phyloP scores from a whole-genome alignment of 176 grass and related monocot species.

The Cenchrus americanus region DNA sequence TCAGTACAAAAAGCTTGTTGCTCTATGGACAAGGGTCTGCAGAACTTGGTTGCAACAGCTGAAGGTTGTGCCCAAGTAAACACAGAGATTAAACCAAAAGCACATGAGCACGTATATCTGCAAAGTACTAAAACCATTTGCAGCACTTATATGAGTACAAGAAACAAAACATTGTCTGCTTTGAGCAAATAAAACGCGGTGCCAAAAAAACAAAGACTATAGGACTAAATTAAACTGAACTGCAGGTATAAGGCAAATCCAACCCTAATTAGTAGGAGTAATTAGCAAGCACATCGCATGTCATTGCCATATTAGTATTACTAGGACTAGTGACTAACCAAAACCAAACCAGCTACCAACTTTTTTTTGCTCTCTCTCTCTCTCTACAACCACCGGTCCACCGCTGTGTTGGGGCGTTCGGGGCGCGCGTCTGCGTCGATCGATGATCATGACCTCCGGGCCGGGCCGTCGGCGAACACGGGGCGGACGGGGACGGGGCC shows the following conservation, averaged over 20 bases:
- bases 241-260: neutral
- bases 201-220: conserved; percentile 2
- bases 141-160: conserved; percentile 16
- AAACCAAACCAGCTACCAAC: conserved; percentile 10
- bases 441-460: conserved; percentile 46
- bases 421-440: neutral
- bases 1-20: too few relatives aligned
- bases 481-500: conserved; percentile 45
- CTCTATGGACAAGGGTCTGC: too few relatives aligned
- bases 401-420: neutral
- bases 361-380: neutral
- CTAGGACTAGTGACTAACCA: neutral
- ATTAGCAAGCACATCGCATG: neutral
- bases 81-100: neutral
- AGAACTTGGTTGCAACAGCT: too few relatives aligned
- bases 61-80: too few relatives aligned
- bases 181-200: neutral
- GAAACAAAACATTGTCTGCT: conserved; percentile 5
- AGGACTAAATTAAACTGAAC: neutral
- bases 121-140: neutral
- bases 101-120: neutral
- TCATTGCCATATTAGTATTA: neutral
- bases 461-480: conserved; percentile 46
- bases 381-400: neutral
- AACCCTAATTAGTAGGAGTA: conserved; percentile 21